Conservation (phyloP, 257 asterid genomes). For the Orobanche coerulescens region DNA sequence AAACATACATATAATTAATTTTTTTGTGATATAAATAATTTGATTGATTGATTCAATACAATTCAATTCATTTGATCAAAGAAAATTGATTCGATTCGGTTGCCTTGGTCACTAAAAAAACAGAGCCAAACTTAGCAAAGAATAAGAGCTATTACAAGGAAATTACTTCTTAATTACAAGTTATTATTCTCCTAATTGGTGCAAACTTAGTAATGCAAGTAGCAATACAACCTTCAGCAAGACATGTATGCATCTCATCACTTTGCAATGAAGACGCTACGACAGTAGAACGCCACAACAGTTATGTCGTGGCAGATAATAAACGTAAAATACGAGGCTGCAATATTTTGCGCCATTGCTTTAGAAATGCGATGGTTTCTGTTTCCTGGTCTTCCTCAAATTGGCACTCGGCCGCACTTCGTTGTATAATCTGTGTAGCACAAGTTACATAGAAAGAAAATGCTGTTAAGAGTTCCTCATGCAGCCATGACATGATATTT, state of each 20-base stretch:
- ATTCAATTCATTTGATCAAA: too few relatives aligned
- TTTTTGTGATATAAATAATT: too few relatives aligned
- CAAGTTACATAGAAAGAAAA: not conserved
- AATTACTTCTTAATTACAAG: slow-evolving; percentile 8
- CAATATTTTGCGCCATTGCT: not conserved
- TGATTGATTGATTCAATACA: too few relatives aligned
- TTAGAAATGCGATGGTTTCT: slow-evolving; percentile 6
- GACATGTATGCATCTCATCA: slow-evolving; percentile 28
- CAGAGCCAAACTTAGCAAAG: too few relatives aligned
- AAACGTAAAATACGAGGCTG: not conserved
- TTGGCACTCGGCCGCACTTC: slow-evolving; percentile 24
- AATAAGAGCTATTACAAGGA: slow-evolving; percentile 1
- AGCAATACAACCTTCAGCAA: not conserved
- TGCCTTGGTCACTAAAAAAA: too few relatives aligned
- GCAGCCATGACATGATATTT: not conserved
- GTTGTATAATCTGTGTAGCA: slow-evolving; percentile 27
- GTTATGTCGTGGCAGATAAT: not conserved
- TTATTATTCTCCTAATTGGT: slow-evolving; percentile 5
- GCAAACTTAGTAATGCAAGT: slow-evolving; percentile 8
- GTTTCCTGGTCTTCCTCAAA: slow-evolving; percentile 31
- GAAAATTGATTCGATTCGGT: too few relatives aligned
- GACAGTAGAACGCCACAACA: not conserved
- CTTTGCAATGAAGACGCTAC: slow-evolving; percentile 37
- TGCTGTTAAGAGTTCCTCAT: slow-evolving; percentile 8
- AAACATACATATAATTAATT: too few relatives aligned